phyloP scores from a whole-genome alignment of 129 eudicot species.

The Saussurea involucrata region DNA sequence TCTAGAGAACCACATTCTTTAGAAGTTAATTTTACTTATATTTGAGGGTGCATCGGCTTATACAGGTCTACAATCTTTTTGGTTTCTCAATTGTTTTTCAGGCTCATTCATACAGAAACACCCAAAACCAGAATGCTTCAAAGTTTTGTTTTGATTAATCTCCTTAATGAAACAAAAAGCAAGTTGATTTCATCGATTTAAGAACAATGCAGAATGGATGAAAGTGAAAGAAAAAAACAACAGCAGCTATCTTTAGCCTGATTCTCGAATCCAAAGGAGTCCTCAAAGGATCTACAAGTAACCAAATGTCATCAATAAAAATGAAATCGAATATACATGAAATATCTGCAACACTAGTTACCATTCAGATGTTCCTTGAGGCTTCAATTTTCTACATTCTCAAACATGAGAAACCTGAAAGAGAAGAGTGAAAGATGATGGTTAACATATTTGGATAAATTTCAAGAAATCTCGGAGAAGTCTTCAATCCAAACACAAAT shows the following conservation, averaged over 20 bases:
- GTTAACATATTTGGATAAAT: background rate
- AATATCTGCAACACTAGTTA: slow-evolving; percentile 26
- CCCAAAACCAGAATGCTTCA: background rate
- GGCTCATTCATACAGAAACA: too few relatives aligned
- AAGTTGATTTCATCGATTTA: too few relatives aligned
- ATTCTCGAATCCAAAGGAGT: slow-evolving; percentile 92
- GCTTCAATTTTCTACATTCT: slow-evolving; percentile 71
- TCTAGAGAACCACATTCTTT: background rate
- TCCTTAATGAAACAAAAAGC: background rate
- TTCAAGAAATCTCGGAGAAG: too few relatives aligned
- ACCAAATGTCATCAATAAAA: slow-evolving; percentile 14
- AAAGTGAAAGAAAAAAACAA: slow-evolving; percentile 34
- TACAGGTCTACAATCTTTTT: too few relatives aligned
- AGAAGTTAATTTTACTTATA: too few relatives aligned
- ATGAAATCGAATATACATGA: background rate
- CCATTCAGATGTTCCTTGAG: slow-evolving; percentile 87
- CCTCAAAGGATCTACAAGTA: slow-evolving; percentile 71
- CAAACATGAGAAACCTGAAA: slow-evolving; percentile 77
- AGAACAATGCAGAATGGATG: background rate
- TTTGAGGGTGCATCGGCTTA: too few relatives aligned
- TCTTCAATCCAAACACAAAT: background rate
- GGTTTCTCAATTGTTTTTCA: too few relatives aligned
- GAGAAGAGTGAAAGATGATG: background rate
- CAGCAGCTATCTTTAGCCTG: slow-evolving; percentile 65
- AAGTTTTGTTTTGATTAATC: background rate